Evolutionary conservation across 208 protist species (phyloP), one percentile per base, ranked within the genome.

Genomic region (Balamuthia mandrillaris): DNA sequence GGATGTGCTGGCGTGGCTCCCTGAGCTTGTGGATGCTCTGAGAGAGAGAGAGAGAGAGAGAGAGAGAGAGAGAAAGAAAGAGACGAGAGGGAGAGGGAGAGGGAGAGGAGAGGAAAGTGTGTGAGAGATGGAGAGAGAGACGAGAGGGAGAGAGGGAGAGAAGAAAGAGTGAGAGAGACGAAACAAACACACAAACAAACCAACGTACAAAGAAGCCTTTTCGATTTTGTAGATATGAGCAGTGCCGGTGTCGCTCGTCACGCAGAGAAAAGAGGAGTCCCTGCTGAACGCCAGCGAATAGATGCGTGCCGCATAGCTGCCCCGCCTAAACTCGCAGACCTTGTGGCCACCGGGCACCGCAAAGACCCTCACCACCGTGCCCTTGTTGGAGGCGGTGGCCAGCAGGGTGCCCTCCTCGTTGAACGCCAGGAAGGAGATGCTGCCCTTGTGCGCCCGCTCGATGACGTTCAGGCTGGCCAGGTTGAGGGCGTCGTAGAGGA

Each of bases 181-280:
- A 52, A 52, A 52, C 14, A 52, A 52, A n/a, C 18, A 52, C 10
- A 52, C 10, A n/a, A 18, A 18, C 18, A 18, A n/a, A 18, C 47
- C 47, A 52, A 6, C 56, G 33, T 75, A 84, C 78, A 35, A n/a
- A 35, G 66, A 24, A 14, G 33, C 21, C 66, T 81, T 65, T 33
- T 85, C 70, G 27, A 86, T 35, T 7, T 47, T 18, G 35, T 87
- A 88, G 35, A 88, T 39, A 82, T 88, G 85, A 3, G 87, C 83
- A 4, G 85, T 88, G 27, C 85, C 85, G n/a, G 45, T 84, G 16
- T 86, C 78, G n/a, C 82, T 65, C 5, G 85, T n/a, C 35, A 66
- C 84, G 29, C 82, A 79, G 33, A 88, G 85, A 27, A 88, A 54
- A n/a, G 39, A 52, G 5, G 85, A 88, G 33, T 88, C 84, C 16